Conservation (phyloP, 139 green algal genomes). For the Closterium sp. region DNA sequence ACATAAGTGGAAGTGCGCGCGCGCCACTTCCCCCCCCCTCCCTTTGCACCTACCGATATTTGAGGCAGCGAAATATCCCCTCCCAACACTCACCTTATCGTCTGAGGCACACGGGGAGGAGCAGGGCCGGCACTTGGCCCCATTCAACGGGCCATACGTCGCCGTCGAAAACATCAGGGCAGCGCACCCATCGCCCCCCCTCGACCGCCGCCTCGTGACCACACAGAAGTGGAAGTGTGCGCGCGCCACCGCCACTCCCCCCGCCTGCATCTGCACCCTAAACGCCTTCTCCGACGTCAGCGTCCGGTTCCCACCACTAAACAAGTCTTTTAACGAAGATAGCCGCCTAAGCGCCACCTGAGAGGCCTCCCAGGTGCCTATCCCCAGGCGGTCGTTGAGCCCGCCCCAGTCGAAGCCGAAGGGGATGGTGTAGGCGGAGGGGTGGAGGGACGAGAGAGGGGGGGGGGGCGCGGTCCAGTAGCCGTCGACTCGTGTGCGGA, state of each 20-base stretch:
- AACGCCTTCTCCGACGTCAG: constrained; percentile 46
- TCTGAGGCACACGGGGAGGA: not conserved
- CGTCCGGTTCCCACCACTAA: not conserved
- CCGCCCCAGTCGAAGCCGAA: constrained; percentile 21
- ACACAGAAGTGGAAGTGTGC: constrained; percentile 40
- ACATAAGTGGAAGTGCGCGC: constrained; percentile 34
- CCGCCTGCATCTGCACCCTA: constrained; percentile 5
- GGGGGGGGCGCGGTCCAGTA: constrained; percentile 38
- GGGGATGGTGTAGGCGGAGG: constrained; percentile 19
- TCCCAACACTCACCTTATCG: not conserved
- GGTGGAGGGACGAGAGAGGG: not conserved
- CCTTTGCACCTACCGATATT: constrained; percentile 26
- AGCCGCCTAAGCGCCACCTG: constrained; percentile 25
- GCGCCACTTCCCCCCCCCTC: too few relatives aligned
- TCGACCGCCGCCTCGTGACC: not conserved
- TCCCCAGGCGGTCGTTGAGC: constrained; percentile 42
- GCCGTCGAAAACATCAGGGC: constrained; percentile 7
- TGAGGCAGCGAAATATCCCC: too few relatives aligned
- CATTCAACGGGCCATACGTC: constrained; percentile 8
- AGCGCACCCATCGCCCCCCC: not conserved
- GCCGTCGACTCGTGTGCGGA: constrained; percentile 39
- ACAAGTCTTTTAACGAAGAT: constrained; percentile 2
- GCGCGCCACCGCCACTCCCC: not conserved
- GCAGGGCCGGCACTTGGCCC: constrained; percentile 43
- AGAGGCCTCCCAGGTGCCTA: constrained; percentile 5